Evolutionary conservation across 345 rosid genomes (phyloP).

Genomic region (Dimocarpus longan): DNA sequence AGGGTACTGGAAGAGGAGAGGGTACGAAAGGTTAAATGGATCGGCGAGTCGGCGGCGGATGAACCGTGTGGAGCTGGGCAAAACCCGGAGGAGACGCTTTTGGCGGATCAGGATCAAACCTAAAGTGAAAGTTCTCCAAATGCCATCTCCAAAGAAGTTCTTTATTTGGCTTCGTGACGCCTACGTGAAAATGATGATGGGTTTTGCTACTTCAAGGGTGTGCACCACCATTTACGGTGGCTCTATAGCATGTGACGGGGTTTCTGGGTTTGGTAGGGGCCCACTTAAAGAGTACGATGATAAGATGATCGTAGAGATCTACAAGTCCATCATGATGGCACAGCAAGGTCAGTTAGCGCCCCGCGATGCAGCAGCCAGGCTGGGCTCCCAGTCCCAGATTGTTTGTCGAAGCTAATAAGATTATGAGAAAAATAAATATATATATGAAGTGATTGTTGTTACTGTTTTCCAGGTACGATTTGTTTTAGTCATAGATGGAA

Average conservation of each 20-base stretch:
- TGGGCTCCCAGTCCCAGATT: constrained; percentile 26
- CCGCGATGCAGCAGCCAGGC: constrained; percentile 32
- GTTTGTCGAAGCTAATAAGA: constrained; percentile 18
- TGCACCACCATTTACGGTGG: constrained; percentile 34
- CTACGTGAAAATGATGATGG: constrained; percentile 60
- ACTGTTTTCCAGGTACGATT: not conserved
- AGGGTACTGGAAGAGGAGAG: constrained; percentile 43
- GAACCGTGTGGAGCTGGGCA: constrained; percentile 26
- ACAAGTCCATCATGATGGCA: constrained; percentile 57
- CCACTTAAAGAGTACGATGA: constrained; percentile 56
- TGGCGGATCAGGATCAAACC: constrained; percentile 55
- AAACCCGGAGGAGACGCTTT: constrained; percentile 21
- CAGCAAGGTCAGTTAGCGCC: constrained; percentile 51
- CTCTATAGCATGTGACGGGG: constrained; percentile 2
- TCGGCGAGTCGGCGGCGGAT: constrained; percentile 17
- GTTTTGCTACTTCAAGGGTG: constrained; percentile 43
- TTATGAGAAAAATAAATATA: not conserved
- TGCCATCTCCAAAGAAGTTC: constrained; percentile 39
- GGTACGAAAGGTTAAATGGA: constrained; percentile 43
- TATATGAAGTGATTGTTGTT: not conserved
- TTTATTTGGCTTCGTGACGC: constrained; percentile 59
- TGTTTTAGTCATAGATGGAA: not conserved
- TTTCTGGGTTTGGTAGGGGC: constrained; percentile 28
- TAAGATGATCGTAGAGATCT: constrained; percentile 66
- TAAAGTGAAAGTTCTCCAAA: constrained; percentile 34